A percentile compares a stretch with the other conserved stretches of the same genome.
Evolutionary conservation across 2,329 filamentous ascomycete genomes (phyloP).

Genomic region (Arthrobotrys sinensis): DNA sequence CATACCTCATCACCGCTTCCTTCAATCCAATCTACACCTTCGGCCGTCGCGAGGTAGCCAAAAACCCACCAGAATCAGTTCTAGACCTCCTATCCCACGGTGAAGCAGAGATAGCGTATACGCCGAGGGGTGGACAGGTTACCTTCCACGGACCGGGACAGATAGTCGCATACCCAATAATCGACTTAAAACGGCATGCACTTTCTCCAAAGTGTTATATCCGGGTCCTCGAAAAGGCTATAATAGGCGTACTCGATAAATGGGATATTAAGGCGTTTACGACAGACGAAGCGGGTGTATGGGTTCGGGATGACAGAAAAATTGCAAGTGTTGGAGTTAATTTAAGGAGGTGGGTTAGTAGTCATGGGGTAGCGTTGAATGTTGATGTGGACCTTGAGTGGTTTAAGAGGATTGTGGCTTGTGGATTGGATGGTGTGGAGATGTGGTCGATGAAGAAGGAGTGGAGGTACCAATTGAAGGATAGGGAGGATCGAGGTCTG

Average conservation of each 20-base stretch:
- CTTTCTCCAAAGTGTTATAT: constrained; percentile 84
- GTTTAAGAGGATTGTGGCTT: constrained; percentile 86
- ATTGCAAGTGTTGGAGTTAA: constrained; percentile 95
- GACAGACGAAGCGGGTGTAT: constrained; percentile 87
- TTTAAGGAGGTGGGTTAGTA: constrained; percentile 84
- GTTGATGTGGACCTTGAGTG: constrained; percentile 76
- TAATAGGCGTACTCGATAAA: constrained; percentile 76
- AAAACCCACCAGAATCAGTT: constrained; percentile 69
- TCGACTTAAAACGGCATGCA: constrained; percentile 81
- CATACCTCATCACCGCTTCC: constrained; percentile 79
- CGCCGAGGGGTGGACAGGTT: constrained; percentile 87
- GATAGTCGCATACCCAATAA: constrained; percentile 88
- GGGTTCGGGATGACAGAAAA: constrained; percentile 76
- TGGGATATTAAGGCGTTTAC: constrained; percentile 77
- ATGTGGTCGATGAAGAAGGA: constrained; percentile 81
- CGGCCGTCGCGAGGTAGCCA: constrained; percentile 80
- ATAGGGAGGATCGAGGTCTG: constrained; percentile 65
- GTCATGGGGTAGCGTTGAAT: constrained; percentile 87
- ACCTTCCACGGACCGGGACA: constrained; percentile 98
- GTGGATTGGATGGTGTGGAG: constrained; percentile 83
- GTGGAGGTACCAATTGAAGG: not conserved
- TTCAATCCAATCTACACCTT: constrained; percentile 92
- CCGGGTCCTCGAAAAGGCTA: constrained; percentile 80
- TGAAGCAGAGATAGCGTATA: constrained; percentile 76
- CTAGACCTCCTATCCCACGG: constrained; percentile 67